Evolutionary conservation across 2,329 filamentous ascomycete species (phyloP).

Genomic region (Aspergillus sergii): DNA sequence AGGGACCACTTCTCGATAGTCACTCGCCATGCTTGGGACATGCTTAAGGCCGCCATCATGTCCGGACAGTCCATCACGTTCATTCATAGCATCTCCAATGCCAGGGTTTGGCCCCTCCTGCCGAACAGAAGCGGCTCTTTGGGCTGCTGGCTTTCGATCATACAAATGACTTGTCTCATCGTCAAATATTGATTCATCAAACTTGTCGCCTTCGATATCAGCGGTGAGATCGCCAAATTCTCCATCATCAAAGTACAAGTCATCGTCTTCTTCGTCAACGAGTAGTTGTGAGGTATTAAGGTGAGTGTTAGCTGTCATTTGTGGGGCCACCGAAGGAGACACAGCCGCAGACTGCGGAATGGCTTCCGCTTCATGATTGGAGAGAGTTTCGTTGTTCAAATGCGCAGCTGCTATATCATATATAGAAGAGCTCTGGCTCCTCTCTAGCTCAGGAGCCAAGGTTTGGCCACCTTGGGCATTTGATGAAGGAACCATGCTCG

Average conservation of each 20-base stretch:
- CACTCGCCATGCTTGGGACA: slow-evolving; percentile 40
- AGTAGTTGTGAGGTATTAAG: slow-evolving; percentile 13
- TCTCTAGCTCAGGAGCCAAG: not conserved
- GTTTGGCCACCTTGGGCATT: not conserved
- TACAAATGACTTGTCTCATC: slow-evolving; percentile 49
- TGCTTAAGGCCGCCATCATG: slow-evolving; percentile 30
- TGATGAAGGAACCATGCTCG: slow-evolving; percentile 14
- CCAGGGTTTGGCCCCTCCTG: slow-evolving; percentile 10
- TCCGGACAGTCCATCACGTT: slow-evolving; percentile 14
- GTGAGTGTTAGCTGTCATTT: not conserved
- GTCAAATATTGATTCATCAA: slow-evolving; percentile 54
- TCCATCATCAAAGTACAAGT: slow-evolving; percentile 53
- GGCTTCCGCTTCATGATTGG: not conserved
- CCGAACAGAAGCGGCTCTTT: slow-evolving; percentile 14
- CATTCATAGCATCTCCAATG: slow-evolving; percentile 13
- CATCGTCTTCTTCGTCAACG: slow-evolving; percentile 39
- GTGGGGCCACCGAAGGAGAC: slow-evolving; percentile 1
- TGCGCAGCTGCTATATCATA: not conserved
- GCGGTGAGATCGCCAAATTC: slow-evolving; percentile 45
- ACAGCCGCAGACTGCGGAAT: not conserved
- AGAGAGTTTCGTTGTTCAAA: not conserved
- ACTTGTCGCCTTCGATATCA: slow-evolving; percentile 35
- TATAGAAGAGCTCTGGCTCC: not conserved
- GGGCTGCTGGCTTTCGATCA: slow-evolving; percentile 35
- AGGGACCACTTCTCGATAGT: slow-evolving; percentile 25